Evolutionary conservation across 2,329 filamentous ascomycete species (phyloP).

Genomic region (Penicillium sp.): DNA sequence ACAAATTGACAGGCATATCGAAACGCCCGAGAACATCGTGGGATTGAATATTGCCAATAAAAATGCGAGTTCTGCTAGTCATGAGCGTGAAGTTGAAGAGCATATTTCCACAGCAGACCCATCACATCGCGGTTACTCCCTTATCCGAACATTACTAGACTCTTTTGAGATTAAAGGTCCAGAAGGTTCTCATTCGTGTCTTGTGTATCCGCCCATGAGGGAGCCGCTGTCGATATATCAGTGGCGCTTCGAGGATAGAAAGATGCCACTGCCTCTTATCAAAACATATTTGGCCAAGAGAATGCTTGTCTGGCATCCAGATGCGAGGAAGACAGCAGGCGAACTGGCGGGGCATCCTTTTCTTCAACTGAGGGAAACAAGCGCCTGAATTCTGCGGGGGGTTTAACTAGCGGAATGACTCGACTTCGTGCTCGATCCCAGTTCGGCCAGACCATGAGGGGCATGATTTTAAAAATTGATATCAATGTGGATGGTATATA

Average conservation of each 20-base stretch:
- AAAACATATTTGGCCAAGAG: constrained; percentile 25
- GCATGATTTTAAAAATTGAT: too few relatives aligned
- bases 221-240: constrained; percentile 41
- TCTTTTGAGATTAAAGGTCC: constrained; percentile 35
- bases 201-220: constrained; percentile 43
- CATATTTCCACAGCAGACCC: constrained; percentile 35
- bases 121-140: constrained; percentile 34
- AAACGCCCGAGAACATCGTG: constrained; percentile 30
- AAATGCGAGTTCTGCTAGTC: constrained; percentile 22
- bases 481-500: too few relatives aligned
- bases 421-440: too few relatives aligned
- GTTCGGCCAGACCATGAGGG: too few relatives aligned
- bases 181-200: constrained; percentile 37
- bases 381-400: too few relatives aligned
- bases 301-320: too few relatives aligned
- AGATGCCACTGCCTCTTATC: constrained; percentile 35
- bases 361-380: too few relatives aligned
- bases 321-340: too few relatives aligned
- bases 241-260: constrained; percentile 30
- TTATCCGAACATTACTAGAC: constrained; percentile 38
- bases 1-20: constrained; percentile 26
- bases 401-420: too few relatives aligned
- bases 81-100: constrained; percentile 36
- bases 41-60: constrained; percentile 32
- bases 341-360: too few relatives aligned